A percentile compares a stretch with the other conserved stretches of the same genome.
Conservation (phyloP, 1,139 yeast genomes). For the Lodderomyces pseudojiufengensis region DNA sequence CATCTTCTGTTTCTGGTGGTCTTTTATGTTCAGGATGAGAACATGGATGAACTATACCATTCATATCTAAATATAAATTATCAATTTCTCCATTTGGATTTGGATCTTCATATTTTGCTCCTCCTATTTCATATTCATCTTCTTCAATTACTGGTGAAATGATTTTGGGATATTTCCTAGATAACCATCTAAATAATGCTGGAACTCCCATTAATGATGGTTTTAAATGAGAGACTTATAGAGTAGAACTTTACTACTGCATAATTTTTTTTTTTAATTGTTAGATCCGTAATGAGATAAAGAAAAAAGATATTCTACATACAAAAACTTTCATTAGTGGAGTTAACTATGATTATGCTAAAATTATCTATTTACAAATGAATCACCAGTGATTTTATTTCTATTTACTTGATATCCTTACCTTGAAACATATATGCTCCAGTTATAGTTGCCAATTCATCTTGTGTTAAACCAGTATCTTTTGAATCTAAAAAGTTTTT, state of each 20-base stretch:
- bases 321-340: too few relatives aligned
- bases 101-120: constrained; percentile 66
- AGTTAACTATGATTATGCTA: too few relatives aligned
- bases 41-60: constrained; percentile 97
- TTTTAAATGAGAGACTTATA: too few relatives aligned
- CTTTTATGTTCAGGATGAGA: constrained; percentile 95
- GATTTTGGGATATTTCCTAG: constrained; percentile 89
- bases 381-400: too few relatives aligned
- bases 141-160: constrained; percentile 88
- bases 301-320: too few relatives aligned
- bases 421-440: constrained; percentile 11
- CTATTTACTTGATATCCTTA: constrained; percentile 9
- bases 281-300: too few relatives aligned
- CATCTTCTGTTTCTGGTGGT: constrained; percentile 91
- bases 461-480: constrained; percentile 30
- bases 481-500: constrained; percentile 32
- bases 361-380: too few relatives aligned
- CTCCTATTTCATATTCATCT: constrained; percentile 44
- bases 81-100: constrained; percentile 96
- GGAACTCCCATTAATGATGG: constrained; percentile 67
- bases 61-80: constrained; percentile 89
- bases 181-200: constrained; percentile 95
- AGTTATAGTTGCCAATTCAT: constrained; percentile 31
- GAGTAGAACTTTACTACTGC: too few relatives aligned
- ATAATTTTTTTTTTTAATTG: too few relatives aligned